phyloP scores from a whole-genome alignment of 768 basidiomycete genomes.

The Panaeolus cyanescens region DNA sequence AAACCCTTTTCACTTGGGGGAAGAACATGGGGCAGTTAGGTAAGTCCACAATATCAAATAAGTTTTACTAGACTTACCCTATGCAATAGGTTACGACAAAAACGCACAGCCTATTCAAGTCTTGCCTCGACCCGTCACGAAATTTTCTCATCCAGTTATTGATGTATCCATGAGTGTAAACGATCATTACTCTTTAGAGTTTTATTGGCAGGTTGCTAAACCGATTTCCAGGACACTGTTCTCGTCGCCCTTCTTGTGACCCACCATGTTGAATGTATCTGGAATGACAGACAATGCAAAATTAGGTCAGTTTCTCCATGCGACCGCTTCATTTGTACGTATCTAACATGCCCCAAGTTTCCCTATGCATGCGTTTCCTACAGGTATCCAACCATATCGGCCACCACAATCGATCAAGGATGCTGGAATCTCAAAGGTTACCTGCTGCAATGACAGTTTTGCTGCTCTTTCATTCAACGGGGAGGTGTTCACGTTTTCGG shows the following conservation, averaged over 20 bases:
- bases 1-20: slow-evolving; percentile 86
- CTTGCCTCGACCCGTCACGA: slow-evolving; percentile 78
- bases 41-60: slow-evolving; percentile 24
- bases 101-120: slow-evolving; percentile 73
- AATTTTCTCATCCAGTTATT: slow-evolving; percentile 68
- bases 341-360: slow-evolving; percentile 47
- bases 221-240: slow-evolving; percentile 63
- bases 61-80: neutral
- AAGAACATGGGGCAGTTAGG: slow-evolving; percentile 93
- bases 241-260: slow-evolving; percentile 81
- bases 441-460: slow-evolving; percentile 76
- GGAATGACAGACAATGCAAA: slow-evolving; percentile 74
- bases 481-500: slow-evolving; percentile 86
- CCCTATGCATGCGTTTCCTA: slow-evolving; percentile 74
- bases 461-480: slow-evolving; percentile 84
- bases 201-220: neutral
- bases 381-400: slow-evolving; percentile 75
- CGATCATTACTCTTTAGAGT: slow-evolving; percentile 22
- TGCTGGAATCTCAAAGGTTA: slow-evolving; percentile 77
- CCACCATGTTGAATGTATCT: slow-evolving; percentile 82
- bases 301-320: slow-evolving; percentile 53
- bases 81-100: slow-evolving; percentile 70
- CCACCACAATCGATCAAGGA: slow-evolving; percentile 76
- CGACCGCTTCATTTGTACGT: neutral
- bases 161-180: slow-evolving; percentile 73